These are phyloP conservation scores for Corymbia citriodora DNA, from an alignment of 441 rosid genomes.

Conservation along the genomic window DNA sequence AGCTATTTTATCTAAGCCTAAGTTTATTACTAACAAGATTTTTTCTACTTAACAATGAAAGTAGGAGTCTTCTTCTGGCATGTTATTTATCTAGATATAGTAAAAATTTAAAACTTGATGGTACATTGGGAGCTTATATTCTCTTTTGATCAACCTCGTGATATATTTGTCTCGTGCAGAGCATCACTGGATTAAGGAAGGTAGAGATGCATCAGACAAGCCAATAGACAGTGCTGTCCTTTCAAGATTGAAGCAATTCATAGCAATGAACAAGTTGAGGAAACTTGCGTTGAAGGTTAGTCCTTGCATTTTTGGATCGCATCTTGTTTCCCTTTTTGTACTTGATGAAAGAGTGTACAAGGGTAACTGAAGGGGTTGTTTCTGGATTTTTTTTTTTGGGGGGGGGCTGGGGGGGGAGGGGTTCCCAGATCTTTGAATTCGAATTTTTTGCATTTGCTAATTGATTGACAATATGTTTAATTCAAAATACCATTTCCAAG, in stretches of 20 bases:
- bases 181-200: slow-evolving; percentile 61
- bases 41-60: not conserved
- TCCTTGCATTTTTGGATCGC: not conserved
- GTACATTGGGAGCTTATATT: not conserved
- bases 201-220: slow-evolving; percentile 55
- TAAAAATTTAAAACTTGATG: not conserved
- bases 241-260: slow-evolving; percentile 59
- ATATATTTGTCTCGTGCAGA: slow-evolving; percentile 18
- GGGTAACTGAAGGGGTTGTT: not conserved
- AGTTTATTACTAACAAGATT: too few relatives aligned
- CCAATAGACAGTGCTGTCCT: slow-evolving; percentile 62
- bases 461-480: not conserved
- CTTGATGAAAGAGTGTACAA: not conserved
- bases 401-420: not conserved
- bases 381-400: not conserved
- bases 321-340: not conserved
- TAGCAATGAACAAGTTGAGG: slow-evolving; percentile 62
- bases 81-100: not conserved
- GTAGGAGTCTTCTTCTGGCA: not conserved
- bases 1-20: not conserved
- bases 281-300: slow-evolving; percentile 53
- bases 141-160: not conserved
- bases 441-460: not conserved
- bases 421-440: not conserved
- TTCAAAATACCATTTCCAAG: not conserved